Evolutionary conservation across 192 early-diverging fungal species (phyloP), one percentile per base, ranked within the genome.

Genomic region (Bifiguratus adelaidae): DNA sequence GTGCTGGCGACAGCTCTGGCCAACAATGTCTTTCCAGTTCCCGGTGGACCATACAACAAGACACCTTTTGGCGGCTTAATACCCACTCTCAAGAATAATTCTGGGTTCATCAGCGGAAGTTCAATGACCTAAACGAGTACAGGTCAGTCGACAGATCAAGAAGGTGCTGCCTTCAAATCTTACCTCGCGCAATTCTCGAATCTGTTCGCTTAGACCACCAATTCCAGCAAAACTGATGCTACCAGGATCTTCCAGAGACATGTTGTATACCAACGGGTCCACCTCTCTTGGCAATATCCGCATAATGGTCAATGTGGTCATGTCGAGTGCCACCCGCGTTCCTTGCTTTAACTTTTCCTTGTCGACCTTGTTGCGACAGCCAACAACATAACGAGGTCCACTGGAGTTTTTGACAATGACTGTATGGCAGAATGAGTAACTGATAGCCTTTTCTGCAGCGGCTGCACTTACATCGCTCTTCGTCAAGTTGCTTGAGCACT

Each of bases 301-400:
- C 96, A 99, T 99, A 51, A 99, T 99, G n/a, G 96, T 99, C 52
- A 99, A 72, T 5, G 96, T 99, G 18, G 96, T 99, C 91, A 99
- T 99, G 62, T 99, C 96, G 41, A 99, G 72, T 3, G 96, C 83
- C n/a, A 99, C 96, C 33, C 96, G 89, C 28, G 90, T 79, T n/a
- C 92, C 92, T 54, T 89, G 87, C 60, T 92, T 95, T 23, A 99
- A 72, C 55, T 96, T 93, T 35, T 82, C 84, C 64, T 97, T 97
- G 47, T 91, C 83, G 30, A 99, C 79, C 50, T 87, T 91, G 51
- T 81, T 91, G 3, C 96, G 74, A 65, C 94, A 97, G 7, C 94
- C 94, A 13, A 99, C 96, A 26, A 99, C 91, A 63, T 99, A 97
- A 28, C 96, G 85, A 23, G 96, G 94, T 2, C 96, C 96, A 48